Base-by-base conservation (phyloP, 176 grass and related monocot genomes). In the Echinochloa phyllopogon region DNA sequence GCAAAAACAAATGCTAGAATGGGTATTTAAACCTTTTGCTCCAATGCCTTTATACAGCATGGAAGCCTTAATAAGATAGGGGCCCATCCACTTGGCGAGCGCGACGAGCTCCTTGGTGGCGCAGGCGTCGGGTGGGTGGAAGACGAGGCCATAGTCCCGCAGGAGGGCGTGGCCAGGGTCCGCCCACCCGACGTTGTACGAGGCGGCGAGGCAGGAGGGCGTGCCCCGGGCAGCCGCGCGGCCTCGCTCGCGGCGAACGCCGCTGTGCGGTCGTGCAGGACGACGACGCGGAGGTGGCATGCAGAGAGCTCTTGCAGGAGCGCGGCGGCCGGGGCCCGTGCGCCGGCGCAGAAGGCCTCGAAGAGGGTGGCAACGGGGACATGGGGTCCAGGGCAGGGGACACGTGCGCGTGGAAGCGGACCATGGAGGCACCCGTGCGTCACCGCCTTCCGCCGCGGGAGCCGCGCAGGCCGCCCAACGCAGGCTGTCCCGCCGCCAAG, bases 231-330 rank as follows among this genome's bases (percentile, higher is more conserved):
- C 0, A 96, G 6, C 11, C 76, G 50, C 39, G 81, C 77, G 1
- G 86, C 91, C 83, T 91, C 87, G 21, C 5, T 65, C 1, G 86
- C 89, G 2, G 84, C 94, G 88, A 96, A 91, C 11, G 86, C 86
- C 51, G 79, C 57, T 21, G 88, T 57, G 39, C 68, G 23, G 74
- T 96, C 94, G 76, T 93, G 82, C 41, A 96, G 65, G 63, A 96
- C 86, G 2, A 96, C 78, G 16, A 96, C 84, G 64, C 84, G 86
- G 27, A 74, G 81, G n/a, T 74, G 84, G 0, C 57, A 11, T 6
- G 52, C 23, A 7, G 89, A 61, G 10, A 96, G 84, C 29, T 86
- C 79, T 0, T 0, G 40, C 2, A 93, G 85, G 29, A 96, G 86
- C 24, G 75, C 21, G 11, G 71, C 65, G 9, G 93, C 68, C 45